These are phyloP conservation scores for Dianthus caryophyllus DNA, from an alignment of 148 eudicot species.

Conservation along the genomic window DNA sequence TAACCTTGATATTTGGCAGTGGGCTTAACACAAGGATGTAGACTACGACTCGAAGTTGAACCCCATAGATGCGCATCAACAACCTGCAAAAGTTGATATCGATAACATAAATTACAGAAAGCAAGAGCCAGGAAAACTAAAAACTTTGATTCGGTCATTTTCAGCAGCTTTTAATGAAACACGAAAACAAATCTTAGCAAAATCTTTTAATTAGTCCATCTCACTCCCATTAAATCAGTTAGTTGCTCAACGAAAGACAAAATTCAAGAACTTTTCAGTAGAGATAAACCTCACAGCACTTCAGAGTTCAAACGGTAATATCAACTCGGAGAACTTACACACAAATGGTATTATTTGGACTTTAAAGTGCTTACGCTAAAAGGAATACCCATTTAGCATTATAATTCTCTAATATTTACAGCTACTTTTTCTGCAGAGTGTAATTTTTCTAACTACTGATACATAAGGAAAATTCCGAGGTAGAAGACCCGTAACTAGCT, in stretches of 20 bases:
- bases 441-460: neutral
- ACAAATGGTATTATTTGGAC: neutral
- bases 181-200: neutral
- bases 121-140: neutral
- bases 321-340: slow-evolving; percentile 2
- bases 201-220: neutral
- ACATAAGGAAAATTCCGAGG: neutral
- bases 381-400: neutral
- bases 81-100: slow-evolving; percentile 39
- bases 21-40: slow-evolving; percentile 59
- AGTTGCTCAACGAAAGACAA: neutral
- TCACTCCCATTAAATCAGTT: neutral
- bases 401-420: neutral
- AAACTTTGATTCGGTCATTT: neutral
- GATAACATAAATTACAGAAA: no score
- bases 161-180: neutral
- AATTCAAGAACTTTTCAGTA: neutral
- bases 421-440: neutral
- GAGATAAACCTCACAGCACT: slow-evolving; percentile 2
- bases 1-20: slow-evolving; percentile 68
- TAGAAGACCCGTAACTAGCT: neutral
- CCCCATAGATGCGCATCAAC: slow-evolving; percentile 44
- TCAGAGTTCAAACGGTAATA: neutral
- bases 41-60: slow-evolving; percentile 41
- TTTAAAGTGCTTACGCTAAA: neutral